These are phyloP conservation scores for Yarrowia bubula DNA, from an alignment of 805 yeast species.

Conservation along the genomic window DNA sequence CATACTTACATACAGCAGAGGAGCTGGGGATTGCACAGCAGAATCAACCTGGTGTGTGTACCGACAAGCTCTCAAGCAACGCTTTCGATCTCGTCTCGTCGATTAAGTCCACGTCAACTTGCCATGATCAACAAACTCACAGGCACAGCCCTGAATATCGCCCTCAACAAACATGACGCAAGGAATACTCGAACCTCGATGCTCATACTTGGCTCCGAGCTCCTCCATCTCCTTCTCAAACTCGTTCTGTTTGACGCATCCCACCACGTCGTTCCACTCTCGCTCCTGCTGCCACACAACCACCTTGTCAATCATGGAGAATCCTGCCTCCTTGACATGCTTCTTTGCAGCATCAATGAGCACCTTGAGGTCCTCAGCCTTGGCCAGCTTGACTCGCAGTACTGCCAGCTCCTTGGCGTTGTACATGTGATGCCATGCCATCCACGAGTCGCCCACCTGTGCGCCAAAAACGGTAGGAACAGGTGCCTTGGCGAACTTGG, in stretches of 20 bases:
- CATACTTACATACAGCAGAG: no score
- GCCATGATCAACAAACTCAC: slow-evolving; percentile 19
- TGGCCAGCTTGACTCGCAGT: slow-evolving; percentile 30
- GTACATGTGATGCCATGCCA: slow-evolving; percentile 37
- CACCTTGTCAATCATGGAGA: slow-evolving; percentile 2
- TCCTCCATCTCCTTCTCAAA: neutral
- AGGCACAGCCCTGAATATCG: neutral
- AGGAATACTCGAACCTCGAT: slow-evolving; percentile 10
- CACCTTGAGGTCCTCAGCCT: slow-evolving; percentile 28
- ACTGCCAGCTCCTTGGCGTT: slow-evolving; percentile 31
- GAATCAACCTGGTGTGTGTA: no score
- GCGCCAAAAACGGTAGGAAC: slow-evolving; percentile 35
- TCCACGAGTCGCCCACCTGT: slow-evolving; percentile 31
- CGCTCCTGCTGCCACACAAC: slow-evolving; percentile 21
- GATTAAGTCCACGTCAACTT: slow-evolving; percentile 18
- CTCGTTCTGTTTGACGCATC: neutral
- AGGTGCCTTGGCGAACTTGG: slow-evolving; percentile 28
- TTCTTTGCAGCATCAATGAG: slow-evolving; percentile 40
- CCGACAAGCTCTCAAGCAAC: neutral
- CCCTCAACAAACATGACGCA: slow-evolving; percentile 12
- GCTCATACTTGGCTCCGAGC: neutral
- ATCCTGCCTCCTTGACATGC: slow-evolving; percentile 30
- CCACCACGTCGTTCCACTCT: neutral
- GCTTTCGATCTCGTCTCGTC: neutral
- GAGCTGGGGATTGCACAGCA: no score